Base-by-base conservation (phyloP, 192 early-diverging fungal genomes). In the Coemansia sp. region DNA sequence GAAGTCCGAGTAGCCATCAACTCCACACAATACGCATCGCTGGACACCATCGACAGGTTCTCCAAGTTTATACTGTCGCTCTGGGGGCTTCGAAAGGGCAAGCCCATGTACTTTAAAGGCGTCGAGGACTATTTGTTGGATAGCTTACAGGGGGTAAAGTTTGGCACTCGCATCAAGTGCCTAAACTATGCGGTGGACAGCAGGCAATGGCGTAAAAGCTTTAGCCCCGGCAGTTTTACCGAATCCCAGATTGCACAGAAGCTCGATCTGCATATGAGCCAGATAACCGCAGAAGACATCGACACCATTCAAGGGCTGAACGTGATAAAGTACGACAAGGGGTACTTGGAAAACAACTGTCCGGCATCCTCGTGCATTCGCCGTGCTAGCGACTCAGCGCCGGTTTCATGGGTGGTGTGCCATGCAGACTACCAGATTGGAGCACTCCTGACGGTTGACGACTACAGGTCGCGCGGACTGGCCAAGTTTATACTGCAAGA, bases 121-220 rank as follows among this genome's bases (percentile, higher is more conserved):
- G 15, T 50, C 32, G 48, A 50, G 30, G 48, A 50, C 48, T 50
- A 50, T 11, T 30, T 50, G 14, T 20, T 50, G 2, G 48, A 50
- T 16, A 50, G 32, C 16, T 20, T 50, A 15, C 48, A 28, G 6
- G 48, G 48, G 16, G 48, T 50, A 6, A 11, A 18, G 16, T 50
- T 15, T 15, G 16, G 15, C 12, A 50, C 30, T 14, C 48, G 48
- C 30, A 50, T 50, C 48, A 28, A 17, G 6, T 50, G 48, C 31
- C 32, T 50, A 3, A 50, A 50, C 48, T 50, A 50, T 15, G 31
- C 48, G 6, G 15, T 50, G 31, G 48, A 50, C 30, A 15, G 26
- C 32, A 6, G 7, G 4, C 9, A 34, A 28, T 50, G 48, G 48
- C 7, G 17, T 3, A 14, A 6, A 8, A 15, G 6, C 3, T 50